Evolutionary conservation across 2,329 filamentous ascomycete genomes (phyloP), one percentile per base, ranked within the genome.

Genomic region (Rachicladosporium sp.): DNA sequence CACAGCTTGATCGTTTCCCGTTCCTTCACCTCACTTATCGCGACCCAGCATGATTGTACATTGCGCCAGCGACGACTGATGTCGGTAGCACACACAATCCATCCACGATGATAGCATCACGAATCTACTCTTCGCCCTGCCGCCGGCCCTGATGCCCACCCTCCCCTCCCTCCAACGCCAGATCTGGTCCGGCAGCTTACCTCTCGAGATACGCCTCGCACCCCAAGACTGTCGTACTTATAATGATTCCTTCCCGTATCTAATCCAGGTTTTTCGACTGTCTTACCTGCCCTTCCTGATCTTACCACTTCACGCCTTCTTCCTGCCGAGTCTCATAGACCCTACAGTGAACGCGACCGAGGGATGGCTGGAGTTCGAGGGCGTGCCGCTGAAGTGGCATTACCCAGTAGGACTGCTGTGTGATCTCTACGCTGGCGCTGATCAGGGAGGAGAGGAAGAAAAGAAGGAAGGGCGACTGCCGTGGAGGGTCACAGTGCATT

Each of bases 351-450:
- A 62, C 3, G 54, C 69, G 6, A 64, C 71, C 42, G 62, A 73
- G 33, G 71, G 73, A 12, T 80, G 76, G 73, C 73, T 85, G 46
- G 76, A 74, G 1, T 80, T 77, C 52, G 76, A 84, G 55, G 70
- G 67, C 10, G 78, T 84, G 10, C 73, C 77, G 2, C 57, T 84
- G 46, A 82, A 81, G 63, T 81, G 78, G 77, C 80, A 84, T 52
- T 78, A 81, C 43, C 79, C 80, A 0, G 56, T 81, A 8, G 80
- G 80, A 1, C 62, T 85, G 8, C 66, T 84, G 4, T 82, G 76
- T 53, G 80, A 84, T 56, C 64, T 84, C 4, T 82, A 82, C 50
- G 73, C 74, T 2, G 75, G 74, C 11, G 68, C 67, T 13, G 70
- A 69, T 3, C 23, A 27, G 23, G 23, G 23, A 27, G 7, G 12